Conservation (phyloP, 2,329 filamentous ascomycete species). For the Claviceps cyperi region DNA sequence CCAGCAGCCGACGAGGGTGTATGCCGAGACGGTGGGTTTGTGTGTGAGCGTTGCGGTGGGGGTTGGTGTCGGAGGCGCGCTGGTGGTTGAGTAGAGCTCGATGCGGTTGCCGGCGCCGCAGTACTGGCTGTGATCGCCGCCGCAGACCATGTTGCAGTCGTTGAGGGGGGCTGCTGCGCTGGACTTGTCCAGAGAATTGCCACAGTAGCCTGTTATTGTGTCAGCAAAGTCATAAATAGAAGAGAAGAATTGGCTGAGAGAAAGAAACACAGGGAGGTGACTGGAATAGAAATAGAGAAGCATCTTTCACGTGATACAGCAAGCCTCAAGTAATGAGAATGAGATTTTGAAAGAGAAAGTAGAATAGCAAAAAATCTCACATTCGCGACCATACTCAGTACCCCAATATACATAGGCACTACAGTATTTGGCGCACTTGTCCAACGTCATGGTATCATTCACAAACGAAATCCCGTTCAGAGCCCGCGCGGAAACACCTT, state of each 20-base stretch:
- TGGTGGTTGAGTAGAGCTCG: conserved; percentile 28
- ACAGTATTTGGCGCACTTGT: conserved; percentile 32
- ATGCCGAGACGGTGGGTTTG: conserved; percentile 13
- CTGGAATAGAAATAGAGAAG: too few species aligned
- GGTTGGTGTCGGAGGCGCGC: conserved; percentile 16
- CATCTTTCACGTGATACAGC: too few species aligned
- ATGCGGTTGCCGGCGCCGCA: conserved; percentile 29
- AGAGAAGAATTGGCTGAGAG: background rate
- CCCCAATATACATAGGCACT: conserved; percentile 32
- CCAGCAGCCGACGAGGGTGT: conserved; percentile 26
- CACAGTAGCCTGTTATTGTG: conserved; percentile 28
- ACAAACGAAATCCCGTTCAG: conserved; percentile 25
- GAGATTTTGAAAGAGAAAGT: background rate
- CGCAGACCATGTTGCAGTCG: conserved; percentile 26
- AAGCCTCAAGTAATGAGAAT: too few species aligned
- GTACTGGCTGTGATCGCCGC: conserved; percentile 25
- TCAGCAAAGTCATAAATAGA: background rate
- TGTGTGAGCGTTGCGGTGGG: conserved; percentile 13
- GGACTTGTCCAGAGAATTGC: conserved; percentile 23
- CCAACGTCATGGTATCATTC: conserved; percentile 35
- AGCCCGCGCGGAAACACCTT: conserved; percentile 28
- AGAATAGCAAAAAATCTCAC: conserved; percentile 15
- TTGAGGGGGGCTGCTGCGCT: conserved; percentile 15
- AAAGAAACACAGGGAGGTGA: background rate
- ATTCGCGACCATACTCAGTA: conserved; percentile 37